Base-by-base conservation (phyloP, 352 stramenopile species). In the Blastocystis sp. region DNA sequence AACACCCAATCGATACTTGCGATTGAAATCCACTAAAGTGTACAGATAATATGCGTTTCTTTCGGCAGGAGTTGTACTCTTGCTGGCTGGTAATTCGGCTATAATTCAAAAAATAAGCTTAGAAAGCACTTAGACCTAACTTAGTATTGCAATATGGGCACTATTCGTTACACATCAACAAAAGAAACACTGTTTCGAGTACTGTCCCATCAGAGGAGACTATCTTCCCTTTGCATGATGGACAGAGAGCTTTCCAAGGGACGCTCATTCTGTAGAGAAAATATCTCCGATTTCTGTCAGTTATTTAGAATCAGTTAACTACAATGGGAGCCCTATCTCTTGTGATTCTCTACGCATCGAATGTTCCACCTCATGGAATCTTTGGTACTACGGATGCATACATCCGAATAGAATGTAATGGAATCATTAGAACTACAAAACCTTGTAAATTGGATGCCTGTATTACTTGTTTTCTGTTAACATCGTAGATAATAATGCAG, bases 21-120 rank as follows among this genome's bases (percentile, higher is more conserved):
- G 29, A 63, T 83, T 83, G 35, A 83, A 83, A 52, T 83, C 71
- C 9, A 83, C 71, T 56, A 83, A 67, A 27, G 63, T 63, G 71
- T 83, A 83, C 21, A 83, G 19, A 51, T 66, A 83, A 63, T 83
- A 83, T 27, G 71, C 71, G 29, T 66, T 63, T 29, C 49, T 12
- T 66, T 83, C 71, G 21, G 46, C 71, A 27, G 29, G 43, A 14
- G 43, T 66, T 6, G 27, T 27, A 27, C 39, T 59, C 4, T 66
- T 54, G 27, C 9, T n/a, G 21, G 27, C 37, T 42, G n/a, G 24
- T n/a, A 42, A 5, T 14, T 27, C 42, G 14, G 21, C 71, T 83
- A 65, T 14, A 66, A 83, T 29, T 19, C 16, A 46, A 49, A 65
- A 52, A 5, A 3, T 2, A 12, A 12, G 4, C 27, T 7, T 27